phyloP scores from a whole-genome alignment of 2,329 filamentous ascomycete genomes.

The Bipolaris cookei region DNA sequence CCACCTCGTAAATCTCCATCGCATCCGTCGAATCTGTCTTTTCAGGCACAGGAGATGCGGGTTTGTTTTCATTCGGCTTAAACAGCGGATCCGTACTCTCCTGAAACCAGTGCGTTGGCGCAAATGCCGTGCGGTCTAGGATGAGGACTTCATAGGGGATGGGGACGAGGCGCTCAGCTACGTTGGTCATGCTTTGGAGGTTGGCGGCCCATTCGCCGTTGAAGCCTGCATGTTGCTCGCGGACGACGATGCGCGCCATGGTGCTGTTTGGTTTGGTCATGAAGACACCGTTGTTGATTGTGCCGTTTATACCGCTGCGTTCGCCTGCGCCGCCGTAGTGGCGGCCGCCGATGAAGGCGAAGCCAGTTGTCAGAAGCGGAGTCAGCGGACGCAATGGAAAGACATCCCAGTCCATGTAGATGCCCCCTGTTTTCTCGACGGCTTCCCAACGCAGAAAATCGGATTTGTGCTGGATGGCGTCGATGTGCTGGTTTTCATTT shows the following conservation, averaged over 20 bases:
- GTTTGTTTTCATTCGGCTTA: slow-evolving; percentile 2
- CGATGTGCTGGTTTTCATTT: slow-evolving; percentile 17
- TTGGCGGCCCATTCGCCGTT: slow-evolving; percentile 24
- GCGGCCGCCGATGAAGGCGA: slow-evolving; percentile 24
- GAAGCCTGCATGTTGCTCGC: slow-evolving; percentile 27
- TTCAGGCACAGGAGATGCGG: slow-evolving; percentile 10
- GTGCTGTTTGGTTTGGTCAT: slow-evolving; percentile 22
- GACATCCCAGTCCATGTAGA: slow-evolving; percentile 32
- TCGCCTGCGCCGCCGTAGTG: slow-evolving; percentile 38
- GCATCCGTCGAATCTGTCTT: slow-evolving; percentile 7
- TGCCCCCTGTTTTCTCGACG: slow-evolving; percentile 21
- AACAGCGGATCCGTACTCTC: slow-evolving; percentile 20
- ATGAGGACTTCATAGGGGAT: slow-evolving; percentile 26
- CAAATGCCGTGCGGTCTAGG: slow-evolving; percentile 23
- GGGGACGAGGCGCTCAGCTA: slow-evolving; percentile 13
- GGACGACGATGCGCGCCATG: slow-evolving; percentile 25
- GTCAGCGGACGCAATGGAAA: slow-evolving; percentile 19
- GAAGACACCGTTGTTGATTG: slow-evolving; percentile 30
- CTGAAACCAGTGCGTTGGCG: slow-evolving; percentile 22
- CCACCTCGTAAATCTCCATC: slow-evolving; percentile 17
- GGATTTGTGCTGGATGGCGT: slow-evolving; percentile 27
- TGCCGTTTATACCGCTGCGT: slow-evolving; percentile 19
- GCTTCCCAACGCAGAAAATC: slow-evolving; percentile 29
- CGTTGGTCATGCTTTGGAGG: slow-evolving; percentile 20
- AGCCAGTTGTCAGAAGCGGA: slow-evolving; percentile 19